Conservation (phyloP, 1,284 basidiomycete genomes). For the Papiliotrema flavescens region DNA sequence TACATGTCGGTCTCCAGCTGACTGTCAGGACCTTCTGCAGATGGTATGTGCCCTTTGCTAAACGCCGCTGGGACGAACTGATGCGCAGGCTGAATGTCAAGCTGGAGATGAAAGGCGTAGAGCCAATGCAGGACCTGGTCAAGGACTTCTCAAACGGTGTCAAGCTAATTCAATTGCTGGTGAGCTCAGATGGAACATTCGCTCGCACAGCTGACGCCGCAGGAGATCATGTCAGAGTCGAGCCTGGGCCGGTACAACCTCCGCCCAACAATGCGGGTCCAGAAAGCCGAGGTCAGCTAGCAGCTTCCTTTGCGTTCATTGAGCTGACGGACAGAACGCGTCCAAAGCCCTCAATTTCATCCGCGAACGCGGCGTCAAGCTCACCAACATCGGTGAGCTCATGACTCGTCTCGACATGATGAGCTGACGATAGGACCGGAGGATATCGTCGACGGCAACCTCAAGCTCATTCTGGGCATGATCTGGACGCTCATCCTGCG, state of each 20-base stretch:
- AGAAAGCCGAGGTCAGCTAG: slow-evolving; percentile 72
- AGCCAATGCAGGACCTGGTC: slow-evolving; percentile 86
- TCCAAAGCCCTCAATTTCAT: slow-evolving; percentile 96
- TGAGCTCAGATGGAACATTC: no score
- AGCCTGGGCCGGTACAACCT: slow-evolving; percentile 88
- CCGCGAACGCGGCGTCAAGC: slow-evolving; percentile 85
- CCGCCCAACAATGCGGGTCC: slow-evolving; percentile 83
- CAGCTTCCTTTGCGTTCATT: background rate
- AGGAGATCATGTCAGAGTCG: slow-evolving; percentile 96
- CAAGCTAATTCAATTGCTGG: slow-evolving; percentile 69
- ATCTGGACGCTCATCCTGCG: slow-evolving; percentile 97
- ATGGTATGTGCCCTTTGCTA: slow-evolving; percentile 45
- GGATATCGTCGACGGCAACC: slow-evolving; percentile 97
- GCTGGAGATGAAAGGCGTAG: slow-evolving; percentile 76
- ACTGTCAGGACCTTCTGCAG: slow-evolving; percentile 43
- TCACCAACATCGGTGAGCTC: slow-evolving; percentile 90
- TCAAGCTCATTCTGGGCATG: slow-evolving; percentile 97
- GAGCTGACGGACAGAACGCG: slow-evolving; percentile 60
- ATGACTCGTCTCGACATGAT: no score
- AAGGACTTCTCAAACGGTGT: slow-evolving; percentile 93
- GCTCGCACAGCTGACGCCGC: no score
- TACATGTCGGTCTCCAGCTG: background rate
- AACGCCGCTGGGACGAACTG: background rate
- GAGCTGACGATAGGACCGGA: slow-evolving; percentile 21
- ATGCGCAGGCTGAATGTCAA: slow-evolving; percentile 84